Conservation (phyloP, 306 rosid genomes). For the Phaseolus lunatus region DNA sequence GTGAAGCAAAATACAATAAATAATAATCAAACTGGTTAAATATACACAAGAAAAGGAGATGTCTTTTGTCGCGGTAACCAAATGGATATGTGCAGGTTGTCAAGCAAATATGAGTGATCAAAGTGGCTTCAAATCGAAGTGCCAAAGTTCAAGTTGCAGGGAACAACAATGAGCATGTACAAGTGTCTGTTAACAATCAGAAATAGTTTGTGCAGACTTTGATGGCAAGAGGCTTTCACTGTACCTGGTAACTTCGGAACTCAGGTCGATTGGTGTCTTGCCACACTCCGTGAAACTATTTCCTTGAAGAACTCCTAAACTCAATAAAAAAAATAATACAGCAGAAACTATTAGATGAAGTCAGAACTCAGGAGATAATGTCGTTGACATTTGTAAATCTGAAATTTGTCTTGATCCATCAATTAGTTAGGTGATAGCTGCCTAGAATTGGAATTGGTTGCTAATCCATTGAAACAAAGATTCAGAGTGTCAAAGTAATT, state of each 20-base stretch:
- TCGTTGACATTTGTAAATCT: constrained; percentile 29
- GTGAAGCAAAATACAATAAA: constrained; percentile 27
- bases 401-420: constrained; percentile 9
- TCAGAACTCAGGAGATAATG: constrained; percentile 34
- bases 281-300: constrained; percentile 57
- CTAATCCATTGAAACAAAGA: constrained; percentile 14
- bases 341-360: constrained; percentile 29
- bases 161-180: constrained; percentile 75
- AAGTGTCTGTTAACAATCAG: constrained; percentile 63
- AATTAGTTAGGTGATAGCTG: constrained; percentile 1
- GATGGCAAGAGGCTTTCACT: constrained; percentile 73
- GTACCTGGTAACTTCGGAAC: constrained; percentile 92
- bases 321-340: constrained; percentile 37
- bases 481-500: constrained; percentile 15
- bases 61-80: constrained; percentile 73
- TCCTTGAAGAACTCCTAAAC: constrained; percentile 40
- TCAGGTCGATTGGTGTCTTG: constrained; percentile 78
- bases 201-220: constrained; percentile 59
- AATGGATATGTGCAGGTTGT: constrained; percentile 91
- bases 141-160: constrained; percentile 81
- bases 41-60: constrained; percentile 50
- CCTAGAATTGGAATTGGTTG: neutral
- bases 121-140: constrained; percentile 80
- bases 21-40: constrained; percentile 32
- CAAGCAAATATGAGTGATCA: constrained; percentile 72